Evolutionary conservation across 306 rosid genomes (phyloP), one percentile per base, ranked within the genome.

Genomic region (Sicyos baderoa): DNA sequence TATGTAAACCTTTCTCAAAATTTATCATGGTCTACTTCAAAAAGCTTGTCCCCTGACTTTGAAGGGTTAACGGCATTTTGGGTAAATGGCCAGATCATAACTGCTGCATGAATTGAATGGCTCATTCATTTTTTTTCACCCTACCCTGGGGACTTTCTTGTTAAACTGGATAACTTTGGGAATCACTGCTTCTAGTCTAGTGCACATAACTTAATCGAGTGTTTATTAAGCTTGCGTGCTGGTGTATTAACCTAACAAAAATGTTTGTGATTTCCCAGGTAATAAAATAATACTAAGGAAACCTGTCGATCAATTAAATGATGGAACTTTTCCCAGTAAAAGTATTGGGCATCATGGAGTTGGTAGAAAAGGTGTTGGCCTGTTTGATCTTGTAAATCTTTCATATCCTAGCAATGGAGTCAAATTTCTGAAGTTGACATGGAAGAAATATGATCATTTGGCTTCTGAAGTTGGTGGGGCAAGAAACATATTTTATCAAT

Each of bases 401-500:
- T 74, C 82, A 70, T 79, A 76, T 81, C 78, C 86, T 70, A 79
- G 83, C 72, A 77, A 48, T 68, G 75, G 70, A 66, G 72, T 57
- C 65, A 88, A 84, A 85, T 58, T 69, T 72, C 79, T 94, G 81
- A 90, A 86, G 86, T 82, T 94, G 84, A 75, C 79, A 76, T 94
- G 99, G 99, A 90, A 78, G 86, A 94, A 86, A 82, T 80, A 82
- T 55, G 77, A 79, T 74, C 81, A 76, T 76, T 82, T 88, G 82
- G 94, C 90, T 71, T 70, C 82, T 74, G 82, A 86, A 79, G 88
- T 90, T 80, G 99, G 99, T 52, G 97, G 96, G 54, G 88, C 95
- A 52, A 79, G 72, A 79, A 82, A 79, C 75, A 88, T 94, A 77
- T 94, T 94, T 82, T 79, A 80, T 74, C 76, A 74, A 62, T 77